Conservation (phyloP, 768 basidiomycete species). For the Xerocomellus amylosporus region DNA sequence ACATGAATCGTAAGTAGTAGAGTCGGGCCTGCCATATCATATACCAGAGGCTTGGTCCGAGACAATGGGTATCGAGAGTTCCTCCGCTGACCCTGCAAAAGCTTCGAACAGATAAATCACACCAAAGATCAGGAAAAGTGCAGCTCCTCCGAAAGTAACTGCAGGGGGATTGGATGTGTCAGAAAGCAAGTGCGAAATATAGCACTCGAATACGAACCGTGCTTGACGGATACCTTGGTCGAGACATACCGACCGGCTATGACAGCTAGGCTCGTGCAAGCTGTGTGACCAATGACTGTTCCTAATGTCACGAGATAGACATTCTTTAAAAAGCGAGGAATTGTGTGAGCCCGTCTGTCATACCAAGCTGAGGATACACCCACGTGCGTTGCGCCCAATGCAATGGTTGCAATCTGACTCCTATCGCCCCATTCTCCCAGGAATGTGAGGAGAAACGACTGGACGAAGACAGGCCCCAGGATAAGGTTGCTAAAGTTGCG, state of each 20-base stretch:
- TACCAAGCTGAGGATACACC: conserved; percentile 24
- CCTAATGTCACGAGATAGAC: conserved; percentile 89
- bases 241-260: conserved; percentile 92
- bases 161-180: not conserved
- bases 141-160: conserved; percentile 84
- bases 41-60: conserved; percentile 5
- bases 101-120: conserved; percentile 74
- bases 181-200: not conserved
- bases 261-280: conserved; percentile 87
- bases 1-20: not conserved
- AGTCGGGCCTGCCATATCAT: conserved; percentile 1
- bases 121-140: conserved; percentile 81
- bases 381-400: conserved; percentile 92
- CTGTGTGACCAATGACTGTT: conserved; percentile 83
- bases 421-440: conserved; percentile 99
- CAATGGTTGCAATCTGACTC: conserved; percentile 96
- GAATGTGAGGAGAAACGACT: conserved; percentile 92
- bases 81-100: conserved; percentile 28
- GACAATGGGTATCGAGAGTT: conserved; percentile 15
- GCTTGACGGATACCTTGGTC: conserved; percentile 90
- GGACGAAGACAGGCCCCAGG: conserved; percentile 91
- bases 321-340: conserved; percentile 51
- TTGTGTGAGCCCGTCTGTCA: conserved; percentile 4
- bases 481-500: conserved; percentile 81
- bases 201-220: conserved; percentile 54